phyloP scores from a whole-genome alignment of 2,329 filamentous ascomycete genomes.

The Exophiala oligosperma region DNA sequence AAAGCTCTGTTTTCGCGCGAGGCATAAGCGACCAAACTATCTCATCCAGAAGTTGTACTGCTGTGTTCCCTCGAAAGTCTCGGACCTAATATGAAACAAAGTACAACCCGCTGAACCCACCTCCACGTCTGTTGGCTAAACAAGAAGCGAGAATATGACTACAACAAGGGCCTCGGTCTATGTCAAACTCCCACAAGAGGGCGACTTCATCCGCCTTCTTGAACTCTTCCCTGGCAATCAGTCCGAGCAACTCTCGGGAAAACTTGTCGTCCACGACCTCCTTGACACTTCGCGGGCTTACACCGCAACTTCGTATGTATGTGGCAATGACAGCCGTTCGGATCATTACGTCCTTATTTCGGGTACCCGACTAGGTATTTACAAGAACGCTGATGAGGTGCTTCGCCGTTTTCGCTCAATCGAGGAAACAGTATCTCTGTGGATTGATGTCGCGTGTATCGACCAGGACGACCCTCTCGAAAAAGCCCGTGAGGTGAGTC shows the following conservation, averaged over 20 bases:
- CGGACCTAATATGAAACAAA: no score
- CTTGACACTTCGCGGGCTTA: slow-evolving; percentile 3
- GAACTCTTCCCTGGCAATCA: slow-evolving; percentile 5
- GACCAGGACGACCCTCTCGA: slow-evolving; percentile 4
- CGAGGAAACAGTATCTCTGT: slow-evolving; percentile 1
- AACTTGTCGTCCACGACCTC: slow-evolving; percentile 13
- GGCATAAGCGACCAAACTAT: no score
- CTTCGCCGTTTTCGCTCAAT: slow-evolving; percentile 9
- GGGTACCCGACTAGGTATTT: slow-evolving; percentile 9
- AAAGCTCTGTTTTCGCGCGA: no score
- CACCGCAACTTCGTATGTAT: slow-evolving; percentile 15
- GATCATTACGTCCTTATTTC: slow-evolving; percentile 2
- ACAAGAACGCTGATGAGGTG: slow-evolving; percentile 16
- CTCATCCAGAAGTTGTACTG: no score
- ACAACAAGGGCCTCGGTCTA: background rate
- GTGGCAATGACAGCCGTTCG: slow-evolving; percentile 10
- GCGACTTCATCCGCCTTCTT: slow-evolving; percentile 12
- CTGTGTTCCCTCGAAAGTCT: no score
- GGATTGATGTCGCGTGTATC: slow-evolving; percentile 10
- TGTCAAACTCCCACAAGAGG: slow-evolving; percentile 5
- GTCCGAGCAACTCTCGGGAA: background rate
- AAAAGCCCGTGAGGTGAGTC: slow-evolving; percentile 12
- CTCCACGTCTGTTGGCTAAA: no score
- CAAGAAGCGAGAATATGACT: background rate
- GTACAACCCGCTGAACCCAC: no score